phyloP scores from a whole-genome alignment of 1,284 basidiomycete species.

The Cerioporus squamosus region DNA sequence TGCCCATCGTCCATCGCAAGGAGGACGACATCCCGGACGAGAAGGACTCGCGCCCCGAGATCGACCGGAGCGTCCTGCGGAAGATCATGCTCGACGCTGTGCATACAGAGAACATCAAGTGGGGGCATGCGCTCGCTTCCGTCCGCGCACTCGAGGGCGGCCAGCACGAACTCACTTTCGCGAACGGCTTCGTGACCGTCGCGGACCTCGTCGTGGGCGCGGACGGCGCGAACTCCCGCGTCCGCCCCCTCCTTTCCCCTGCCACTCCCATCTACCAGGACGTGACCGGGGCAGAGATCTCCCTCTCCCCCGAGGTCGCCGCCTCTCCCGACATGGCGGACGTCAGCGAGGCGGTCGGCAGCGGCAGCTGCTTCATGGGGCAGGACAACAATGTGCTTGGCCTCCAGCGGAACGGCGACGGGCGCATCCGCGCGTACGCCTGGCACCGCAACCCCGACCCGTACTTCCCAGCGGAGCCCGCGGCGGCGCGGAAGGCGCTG shows the following conservation, averaged over 20 bases:
- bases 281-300: background rate
- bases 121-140: background rate
- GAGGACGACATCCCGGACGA: background rate
- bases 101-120: background rate
- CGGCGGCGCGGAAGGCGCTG: background rate
- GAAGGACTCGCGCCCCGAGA: background rate
- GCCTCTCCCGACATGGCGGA: background rate
- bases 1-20: background rate
- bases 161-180: background rate
- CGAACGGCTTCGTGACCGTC: background rate
- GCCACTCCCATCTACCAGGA: background rate
- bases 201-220: background rate
- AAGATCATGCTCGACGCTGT: conserved; percentile 1
- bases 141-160: background rate
- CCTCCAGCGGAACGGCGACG: background rate
- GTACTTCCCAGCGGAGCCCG: background rate
- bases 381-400: background rate
- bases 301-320: background rate
- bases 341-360: background rate
- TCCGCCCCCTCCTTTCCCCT: background rate
- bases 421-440: background rate
- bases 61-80: conserved; percentile 1
- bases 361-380: background rate
- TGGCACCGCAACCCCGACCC: background rate
- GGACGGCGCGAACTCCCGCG: background rate